Conservation (phyloP, 2,329 filamentous ascomycete genomes). For the Sclerotinia nivalis region DNA sequence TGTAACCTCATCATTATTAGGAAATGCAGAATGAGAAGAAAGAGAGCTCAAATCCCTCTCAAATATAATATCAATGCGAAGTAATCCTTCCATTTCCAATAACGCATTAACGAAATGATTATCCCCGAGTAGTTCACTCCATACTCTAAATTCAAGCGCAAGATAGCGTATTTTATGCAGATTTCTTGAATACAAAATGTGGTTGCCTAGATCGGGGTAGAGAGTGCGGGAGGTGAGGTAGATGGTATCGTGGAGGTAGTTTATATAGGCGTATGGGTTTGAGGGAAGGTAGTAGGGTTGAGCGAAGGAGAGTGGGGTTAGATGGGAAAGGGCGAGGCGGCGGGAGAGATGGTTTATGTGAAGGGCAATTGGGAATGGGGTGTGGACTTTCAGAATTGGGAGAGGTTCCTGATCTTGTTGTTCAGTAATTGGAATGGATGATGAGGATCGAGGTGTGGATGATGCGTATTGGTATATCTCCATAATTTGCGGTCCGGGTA, state of each 20-base stretch:
- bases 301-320: not conserved
- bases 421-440: not conserved
- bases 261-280: slow-evolving; percentile 17
- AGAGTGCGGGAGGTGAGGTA: not conserved
- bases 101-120: slow-evolving; percentile 19
- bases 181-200: slow-evolving; percentile 13
- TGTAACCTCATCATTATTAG: not conserved
- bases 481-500: not conserved
- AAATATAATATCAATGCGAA: not conserved
- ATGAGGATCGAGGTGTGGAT: not conserved
- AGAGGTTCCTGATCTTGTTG: not conserved
- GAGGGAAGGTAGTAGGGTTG: slow-evolving; percentile 17
- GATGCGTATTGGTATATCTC: not conserved
- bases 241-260: slow-evolving; percentile 2
- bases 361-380: not conserved
- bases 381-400: not conserved
- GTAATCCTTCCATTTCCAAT: slow-evolving; percentile 17
- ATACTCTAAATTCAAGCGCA: not conserved
- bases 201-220: not conserved
- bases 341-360: slow-evolving; percentile 14
- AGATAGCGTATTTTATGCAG: slow-evolving; percentile 3
- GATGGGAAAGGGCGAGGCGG: not conserved
- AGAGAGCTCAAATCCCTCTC: not conserved
- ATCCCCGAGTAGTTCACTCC: not conserved
- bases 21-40: not conserved